Base-by-base conservation (phyloP, 2,329 filamentous ascomycete species). In the Fusarium nelsonii region DNA sequence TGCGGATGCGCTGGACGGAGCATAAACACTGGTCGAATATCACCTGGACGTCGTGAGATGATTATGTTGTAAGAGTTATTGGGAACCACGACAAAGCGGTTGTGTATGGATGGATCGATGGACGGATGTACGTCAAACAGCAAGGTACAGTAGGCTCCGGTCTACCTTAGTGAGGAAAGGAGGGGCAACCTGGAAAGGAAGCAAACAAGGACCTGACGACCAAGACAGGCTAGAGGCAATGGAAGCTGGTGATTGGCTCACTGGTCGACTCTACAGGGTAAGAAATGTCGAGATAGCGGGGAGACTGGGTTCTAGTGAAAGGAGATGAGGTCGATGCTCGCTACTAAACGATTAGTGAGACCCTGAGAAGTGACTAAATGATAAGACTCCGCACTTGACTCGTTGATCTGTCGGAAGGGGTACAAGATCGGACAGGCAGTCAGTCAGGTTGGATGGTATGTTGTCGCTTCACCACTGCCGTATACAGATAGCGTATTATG, bases 131-230 rank as follows among this genome's bases (percentile, higher is more conserved):
- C 41, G 59, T 56, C 63, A 66, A 53, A 45, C 30, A 46, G 37
- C 33, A 58, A 48, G 51, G 46, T 37, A 63, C 33, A 58, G 37
- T 41, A 51, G 41, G 64, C 51, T 50, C 63, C 37, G 58, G 37
- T 40, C 57, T 23, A 23, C 23, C 23, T 23, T 44, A 30, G 34
- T 34, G 34, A 67, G 58, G 58, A 57, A 73, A 73, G 63, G 72
- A 74, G 72, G 72, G 72, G 72, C 72, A 50, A 23, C 30, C 30
- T 30, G 30, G 30, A 11, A 50, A 34, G 48, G 16, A 71, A 62
- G 66, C 57, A 45, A 61, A 49, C 63, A 57, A 59, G 59, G 63
- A 50, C 46, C 46, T 50, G 33, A 51, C 48, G 16, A 23, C 16
- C 18, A 68, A 55, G 18, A 44, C 20, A 3, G 23, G 23, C 23